phyloP scores from a whole-genome alignment of 192 early-diverging fungal genomes.

The Coemansia biformis region DNA sequence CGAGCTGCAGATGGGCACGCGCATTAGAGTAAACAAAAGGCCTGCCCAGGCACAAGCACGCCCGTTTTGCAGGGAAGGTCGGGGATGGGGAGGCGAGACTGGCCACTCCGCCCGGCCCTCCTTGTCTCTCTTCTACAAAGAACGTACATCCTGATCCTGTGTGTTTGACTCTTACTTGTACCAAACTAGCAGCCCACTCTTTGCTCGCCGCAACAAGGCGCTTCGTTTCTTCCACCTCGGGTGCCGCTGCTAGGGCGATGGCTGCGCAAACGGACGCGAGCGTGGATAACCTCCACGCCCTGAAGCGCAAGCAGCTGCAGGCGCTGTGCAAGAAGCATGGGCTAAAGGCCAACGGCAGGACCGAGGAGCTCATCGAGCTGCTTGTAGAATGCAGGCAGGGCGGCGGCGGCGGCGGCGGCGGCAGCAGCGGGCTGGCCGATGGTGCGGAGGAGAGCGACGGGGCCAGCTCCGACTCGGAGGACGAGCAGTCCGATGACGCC shows the following conservation, averaged over 20 bases:
- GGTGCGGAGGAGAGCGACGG: constrained; percentile 1
- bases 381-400: constrained; percentile 6
- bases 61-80: too few relatives aligned
- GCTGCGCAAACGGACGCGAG: constrained; percentile 11
- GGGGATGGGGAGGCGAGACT: too few relatives aligned
- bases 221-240: too few relatives aligned
- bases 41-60: too few relatives aligned
- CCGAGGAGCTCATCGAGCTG: constrained; percentile 35
- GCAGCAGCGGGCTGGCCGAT: too few relatives aligned
- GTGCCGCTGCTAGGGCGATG: not conserved
- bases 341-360: constrained; percentile 45
- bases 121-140: not conserved
- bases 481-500: constrained; percentile 1
- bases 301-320: constrained; percentile 47
- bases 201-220: constrained; percentile 1
- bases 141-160: too few relatives aligned
- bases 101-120: not conserved
- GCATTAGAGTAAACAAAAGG: not conserved
- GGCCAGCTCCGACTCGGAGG: constrained; percentile 2
- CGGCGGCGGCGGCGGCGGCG: not conserved
- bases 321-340: constrained; percentile 44
- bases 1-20: not conserved
- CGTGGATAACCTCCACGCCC: constrained; percentile 21
- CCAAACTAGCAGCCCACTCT: not conserved
- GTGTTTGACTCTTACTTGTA: too few relatives aligned